These are phyloP conservation scores for Solanum hybrid DNA, from an alignment of 305 asterid genomes.

Conservation along the genomic window DNA sequence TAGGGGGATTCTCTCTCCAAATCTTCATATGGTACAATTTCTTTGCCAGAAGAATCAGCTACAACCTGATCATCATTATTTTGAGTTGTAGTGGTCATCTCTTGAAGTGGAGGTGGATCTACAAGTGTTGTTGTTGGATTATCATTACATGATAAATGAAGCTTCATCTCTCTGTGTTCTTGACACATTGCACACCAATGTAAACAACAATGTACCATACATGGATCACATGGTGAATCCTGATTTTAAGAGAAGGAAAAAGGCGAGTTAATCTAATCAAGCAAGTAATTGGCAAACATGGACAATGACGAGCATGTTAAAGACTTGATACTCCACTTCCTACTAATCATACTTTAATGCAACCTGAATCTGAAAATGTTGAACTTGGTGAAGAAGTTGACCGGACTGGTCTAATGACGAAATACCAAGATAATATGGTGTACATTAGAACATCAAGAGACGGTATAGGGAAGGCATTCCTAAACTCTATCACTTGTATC, in stretches of 20 bases:
- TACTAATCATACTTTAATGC: not conserved
- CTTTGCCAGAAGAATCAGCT: slow-evolving; percentile 20
- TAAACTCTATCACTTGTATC: not conserved
- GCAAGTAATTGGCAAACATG: no score
- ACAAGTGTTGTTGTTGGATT: slow-evolving; percentile 24
- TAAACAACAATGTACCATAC: slow-evolving; percentile 64
- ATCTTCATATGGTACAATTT: slow-evolving; percentile 15
- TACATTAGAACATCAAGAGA: not conserved
- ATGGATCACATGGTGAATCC: slow-evolving; percentile 82
- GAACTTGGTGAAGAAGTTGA: not conserved
- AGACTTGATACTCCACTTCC: not conserved
- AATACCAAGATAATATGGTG: not conserved
- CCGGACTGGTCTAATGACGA: not conserved
- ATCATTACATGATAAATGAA: slow-evolving; percentile 29
- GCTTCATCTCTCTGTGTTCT: slow-evolving; percentile 63
- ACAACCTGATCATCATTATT: slow-evolving; percentile 8
- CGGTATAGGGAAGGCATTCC: not conserved
- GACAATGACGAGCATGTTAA: not conserved
- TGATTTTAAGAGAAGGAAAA: slow-evolving; percentile 2
- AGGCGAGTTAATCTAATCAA: no score
- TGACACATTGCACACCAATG: slow-evolving; percentile 92
- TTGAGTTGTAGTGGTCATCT: slow-evolving; percentile 40
- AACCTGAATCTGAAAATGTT: not conserved
- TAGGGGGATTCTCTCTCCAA: slow-evolving; percentile 36
- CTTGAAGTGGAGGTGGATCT: slow-evolving; percentile 56